Conservation (phyloP, 2,329 filamentous ascomycete species). For the Diaporthe capsici region DNA sequence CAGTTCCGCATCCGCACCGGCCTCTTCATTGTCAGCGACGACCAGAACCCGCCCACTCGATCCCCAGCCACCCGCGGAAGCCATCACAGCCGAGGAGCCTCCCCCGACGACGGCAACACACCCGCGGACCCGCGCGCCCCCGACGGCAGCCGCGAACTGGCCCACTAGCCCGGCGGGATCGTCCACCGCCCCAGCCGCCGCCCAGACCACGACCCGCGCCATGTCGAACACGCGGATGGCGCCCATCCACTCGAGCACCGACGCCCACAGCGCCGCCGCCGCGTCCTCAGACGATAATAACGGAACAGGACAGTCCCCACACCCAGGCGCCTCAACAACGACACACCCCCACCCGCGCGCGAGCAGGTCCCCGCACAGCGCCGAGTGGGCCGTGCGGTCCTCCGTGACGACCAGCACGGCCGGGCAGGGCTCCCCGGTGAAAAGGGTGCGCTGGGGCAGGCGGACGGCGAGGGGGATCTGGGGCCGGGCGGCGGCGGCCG, state of each 20-base stretch:
- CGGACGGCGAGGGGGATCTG: constrained; percentile 76
- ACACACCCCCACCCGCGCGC: constrained; percentile 74
- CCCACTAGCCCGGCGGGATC: neutral
- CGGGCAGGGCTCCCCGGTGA: constrained; percentile 52
- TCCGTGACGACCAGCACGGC: constrained; percentile 71
- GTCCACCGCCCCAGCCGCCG: neutral
- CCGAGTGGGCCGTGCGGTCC: constrained; percentile 74
- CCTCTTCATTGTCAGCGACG: constrained; percentile 15
- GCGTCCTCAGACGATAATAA: constrained; percentile 55
- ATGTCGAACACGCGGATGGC: constrained; percentile 68
- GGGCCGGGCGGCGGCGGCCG: neutral
- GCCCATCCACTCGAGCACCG: constrained; percentile 71
- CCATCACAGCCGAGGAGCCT: neutral
- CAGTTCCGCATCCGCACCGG: neutral
- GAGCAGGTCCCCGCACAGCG: constrained; percentile 72
- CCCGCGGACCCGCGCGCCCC: neutral
- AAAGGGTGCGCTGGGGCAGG: constrained; percentile 59
- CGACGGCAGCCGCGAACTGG: neutral
- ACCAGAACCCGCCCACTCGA: constrained; percentile 12
- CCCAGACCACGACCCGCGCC: constrained; percentile 72
- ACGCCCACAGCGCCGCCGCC: constrained; percentile 73
- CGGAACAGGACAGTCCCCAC: constrained; percentile 75
- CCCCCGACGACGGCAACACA: constrained; percentile 26
- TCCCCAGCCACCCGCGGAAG: neutral
- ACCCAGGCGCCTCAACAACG: constrained; percentile 75